Base-by-base conservation (phyloP, 225 moss, liverwort and hornwort species). In the Straminergon stramineum region DNA sequence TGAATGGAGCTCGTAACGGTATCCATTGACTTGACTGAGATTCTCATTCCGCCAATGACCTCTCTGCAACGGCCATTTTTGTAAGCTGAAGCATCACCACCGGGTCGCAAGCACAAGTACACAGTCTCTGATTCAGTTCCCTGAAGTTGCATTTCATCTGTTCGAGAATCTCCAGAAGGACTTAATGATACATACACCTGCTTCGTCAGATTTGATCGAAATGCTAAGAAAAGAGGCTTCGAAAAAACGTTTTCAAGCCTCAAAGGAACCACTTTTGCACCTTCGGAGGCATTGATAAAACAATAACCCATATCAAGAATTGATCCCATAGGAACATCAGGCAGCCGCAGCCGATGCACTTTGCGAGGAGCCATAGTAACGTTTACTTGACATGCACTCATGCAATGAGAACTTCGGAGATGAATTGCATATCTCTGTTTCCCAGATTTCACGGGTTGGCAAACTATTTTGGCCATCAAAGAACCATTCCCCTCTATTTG, bases 31-130 rank as follows among this genome's bases (percentile, higher is more conserved):
- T 90, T 93, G 63, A 94, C 95, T 62, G 95, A 95, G 79, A 98
- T 94, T 87, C 96, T 96, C 97, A 98, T 96, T 85, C 97, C 97
- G 34, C 97, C 97, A 86, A 98, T 95, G 86, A 98, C 92, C 89
- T 96, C 96, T 92, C 97, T 93, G 90, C 97, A 98, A 81, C 95
- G 96, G 66, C 97, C 97, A 65, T 92, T 94, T 75, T 94, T 96
- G 85, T 96, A 96, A 84, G 97, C 96, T 86, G 96, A 93, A 52
- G 94, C 93, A 92, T 98, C 97, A 88, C 96, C 96, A 89, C 96
- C 94, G 22, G 97, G 97, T 89, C 95, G 91, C 91, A 98, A 90
- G 94, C 97, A 96, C 93, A 98, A 88, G 80, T 93, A 96, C 17
- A 96, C 93, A 78, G 94, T 98, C 73, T 90, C 87, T 74, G 86